Evolutionary conservation across 2,329 filamentous ascomycete genomes (phyloP).

Genomic region (Trichoderma koningiopsis): DNA sequence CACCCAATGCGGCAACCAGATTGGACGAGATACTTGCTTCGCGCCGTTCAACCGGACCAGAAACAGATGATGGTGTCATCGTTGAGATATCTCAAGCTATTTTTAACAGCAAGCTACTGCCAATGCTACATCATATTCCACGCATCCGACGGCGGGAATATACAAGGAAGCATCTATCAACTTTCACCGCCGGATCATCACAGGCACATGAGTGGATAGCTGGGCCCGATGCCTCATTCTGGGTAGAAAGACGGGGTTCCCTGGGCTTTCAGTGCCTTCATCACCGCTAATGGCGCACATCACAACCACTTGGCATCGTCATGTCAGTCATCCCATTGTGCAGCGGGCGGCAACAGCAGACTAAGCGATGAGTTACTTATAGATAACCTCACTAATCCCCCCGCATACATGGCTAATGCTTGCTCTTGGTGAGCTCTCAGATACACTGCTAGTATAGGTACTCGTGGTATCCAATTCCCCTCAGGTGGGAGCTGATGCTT

Average conservation of each 20-base stretch:
- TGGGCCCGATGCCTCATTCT: slow-evolving; percentile 17
- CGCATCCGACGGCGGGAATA: slow-evolving; percentile 19
- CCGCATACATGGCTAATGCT: not conserved
- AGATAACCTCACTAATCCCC: slow-evolving; percentile 9
- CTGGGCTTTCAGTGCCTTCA: slow-evolving; percentile 1
- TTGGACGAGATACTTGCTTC: slow-evolving; percentile 10
- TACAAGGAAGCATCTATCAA: slow-evolving; percentile 4
- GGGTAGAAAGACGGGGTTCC: slow-evolving; percentile 10
- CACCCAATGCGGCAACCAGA: slow-evolving; percentile 19
- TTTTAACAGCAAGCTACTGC: slow-evolving; percentile 9
- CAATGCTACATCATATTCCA: slow-evolving; percentile 15
- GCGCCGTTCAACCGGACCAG: slow-evolving; percentile 6
- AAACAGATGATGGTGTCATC: slow-evolving; percentile 20
- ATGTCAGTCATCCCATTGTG: slow-evolving; percentile 17
- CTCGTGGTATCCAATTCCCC: not conserved
- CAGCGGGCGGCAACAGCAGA: slow-evolving; percentile 2
- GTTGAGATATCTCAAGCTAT: slow-evolving; percentile 18
- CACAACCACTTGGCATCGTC: slow-evolving; percentile 6
- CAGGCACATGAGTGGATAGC: slow-evolving; percentile 16
- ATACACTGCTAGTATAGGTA: not conserved
- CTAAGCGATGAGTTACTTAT: not conserved
- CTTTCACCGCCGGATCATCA: slow-evolving; percentile 22
- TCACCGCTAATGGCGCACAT: slow-evolving; percentile 23
- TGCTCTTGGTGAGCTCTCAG: not conserved
- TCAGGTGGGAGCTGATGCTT: slow-evolving; percentile 13